A percentile compares a stretch with the other conserved stretches of the same genome.
Conservation (phyloP, 1,284 basidiomycete genomes). For the Ustilago bromivora region DNA sequence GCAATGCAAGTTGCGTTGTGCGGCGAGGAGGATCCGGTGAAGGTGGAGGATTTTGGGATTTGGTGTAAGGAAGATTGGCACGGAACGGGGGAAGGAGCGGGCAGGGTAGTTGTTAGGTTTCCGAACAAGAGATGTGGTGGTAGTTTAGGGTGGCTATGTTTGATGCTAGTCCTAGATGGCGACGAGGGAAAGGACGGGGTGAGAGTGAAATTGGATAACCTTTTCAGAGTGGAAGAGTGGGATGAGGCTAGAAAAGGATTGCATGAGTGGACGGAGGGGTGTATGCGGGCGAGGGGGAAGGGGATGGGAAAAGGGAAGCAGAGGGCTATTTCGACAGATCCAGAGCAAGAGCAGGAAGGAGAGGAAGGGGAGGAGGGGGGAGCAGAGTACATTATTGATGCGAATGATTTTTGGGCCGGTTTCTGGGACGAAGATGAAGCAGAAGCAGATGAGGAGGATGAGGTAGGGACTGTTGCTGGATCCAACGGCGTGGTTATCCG, state of each 20-base stretch:
- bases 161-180: constrained; percentile 7
- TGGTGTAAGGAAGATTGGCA: constrained; percentile 24
- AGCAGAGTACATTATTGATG: constrained; percentile 47
- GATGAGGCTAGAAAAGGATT: background rate
- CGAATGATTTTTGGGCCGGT: constrained; percentile 50
- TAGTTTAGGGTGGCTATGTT: background rate
- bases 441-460: background rate
- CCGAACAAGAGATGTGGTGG: background rate
- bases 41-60: background rate
- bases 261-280: constrained; percentile 10
- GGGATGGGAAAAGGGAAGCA: background rate
- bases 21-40: constrained; percentile 19
- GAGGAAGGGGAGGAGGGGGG: constrained; percentile 2
- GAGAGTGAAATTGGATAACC: constrained; percentile 27
- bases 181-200: background rate
- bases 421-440: constrained; percentile 34
- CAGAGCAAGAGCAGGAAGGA: background rate
- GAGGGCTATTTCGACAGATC: background rate
- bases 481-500: background rate
- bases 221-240: constrained; percentile 5
- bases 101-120: constrained; percentile 2
- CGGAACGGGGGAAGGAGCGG: background rate
- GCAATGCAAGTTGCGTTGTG: background rate
- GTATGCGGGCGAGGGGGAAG: background rate
- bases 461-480: background rate